These are phyloP conservation scores for Rhynchosporium secalis DNA, from an alignment of 2,329 filamentous ascomycete species.

Conservation along the genomic window DNA sequence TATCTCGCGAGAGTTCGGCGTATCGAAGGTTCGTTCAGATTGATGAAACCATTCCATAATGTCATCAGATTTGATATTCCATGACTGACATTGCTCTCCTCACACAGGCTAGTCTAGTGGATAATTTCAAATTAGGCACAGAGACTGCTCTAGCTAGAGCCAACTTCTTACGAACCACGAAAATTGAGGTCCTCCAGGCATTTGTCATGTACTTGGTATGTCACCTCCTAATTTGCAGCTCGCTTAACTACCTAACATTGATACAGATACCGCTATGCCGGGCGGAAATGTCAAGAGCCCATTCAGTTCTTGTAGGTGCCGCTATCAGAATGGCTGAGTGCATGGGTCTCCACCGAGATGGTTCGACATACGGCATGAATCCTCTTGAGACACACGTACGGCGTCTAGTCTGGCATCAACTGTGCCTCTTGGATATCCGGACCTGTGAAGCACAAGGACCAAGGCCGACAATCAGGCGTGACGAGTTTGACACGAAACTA, in stretches of 20 bases:
- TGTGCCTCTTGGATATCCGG: slow-evolving; percentile 74
- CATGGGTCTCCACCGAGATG: slow-evolving; percentile 72
- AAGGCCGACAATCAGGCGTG: slow-evolving; percentile 66
- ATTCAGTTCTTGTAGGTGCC: slow-evolving; percentile 70
- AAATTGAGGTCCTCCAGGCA: slow-evolving; percentile 73
- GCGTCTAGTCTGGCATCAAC: slow-evolving; percentile 73
- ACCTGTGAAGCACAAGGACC: slow-evolving; percentile 76
- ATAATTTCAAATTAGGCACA: slow-evolving; percentile 64
- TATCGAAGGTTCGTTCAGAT: slow-evolving; percentile 42
- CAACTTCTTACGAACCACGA: slow-evolving; percentile 70
- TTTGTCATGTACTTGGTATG: slow-evolving; percentile 74
- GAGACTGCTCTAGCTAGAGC: slow-evolving; percentile 68
- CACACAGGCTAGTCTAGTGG: slow-evolving; percentile 52
- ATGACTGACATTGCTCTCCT: neutral
- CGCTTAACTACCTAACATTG: slow-evolving; percentile 1
- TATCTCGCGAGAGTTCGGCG: slow-evolving; percentile 54
- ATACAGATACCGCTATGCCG: slow-evolving; percentile 67
- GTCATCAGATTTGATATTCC: neutral
- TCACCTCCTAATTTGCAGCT: slow-evolving; percentile 20
- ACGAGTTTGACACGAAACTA: slow-evolving; percentile 73
- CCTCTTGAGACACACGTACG: slow-evolving; percentile 71
- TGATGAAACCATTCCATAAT: neutral
- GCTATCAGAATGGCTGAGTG: slow-evolving; percentile 74
- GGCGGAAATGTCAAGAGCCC: slow-evolving; percentile 69
- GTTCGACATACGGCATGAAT: slow-evolving; percentile 60